Base-by-base conservation (phyloP, 164 flowering plant genomes). In the Pachysandra terminalis region DNA sequence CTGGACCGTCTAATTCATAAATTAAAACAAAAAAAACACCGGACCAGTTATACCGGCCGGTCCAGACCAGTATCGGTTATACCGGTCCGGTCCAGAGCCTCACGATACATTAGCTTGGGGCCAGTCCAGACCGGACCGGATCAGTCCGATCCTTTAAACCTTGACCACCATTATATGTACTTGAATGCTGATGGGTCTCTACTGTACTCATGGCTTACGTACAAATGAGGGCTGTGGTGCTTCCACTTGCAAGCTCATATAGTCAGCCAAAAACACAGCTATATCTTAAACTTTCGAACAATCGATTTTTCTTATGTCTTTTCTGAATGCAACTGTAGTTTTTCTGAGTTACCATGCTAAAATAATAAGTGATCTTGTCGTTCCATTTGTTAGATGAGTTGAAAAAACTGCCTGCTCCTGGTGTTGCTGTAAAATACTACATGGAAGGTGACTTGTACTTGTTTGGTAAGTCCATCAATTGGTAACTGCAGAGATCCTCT, bases 371-470 rank as follows among this genome's bases (percentile, higher is more conserved):
- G 24, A 45, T 65, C 58, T 19, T 35, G 17, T 49, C 61, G 48
- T 53, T 37, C 19, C 27, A 32, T 58, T 68, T 19, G 7, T 68
- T 67, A 90, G 98, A 89, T 73, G 88, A 89, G 64, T 76, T 96
- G 86, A 88, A 90, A 81, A 84, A 65, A 22, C 48, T 80, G 75
- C 97, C 98, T 64, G 90, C 99, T 7, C 84, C 97, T 19, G 93
- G 81, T 61, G 74, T 90, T 82, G 99, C 98, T 56, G 85, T 95
- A 8, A 86, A 84, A 71, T 95, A 92, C 83, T 95, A 92, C 77
- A 95, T 93, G 12, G 91, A 79, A 53, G 93, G 79, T 65, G 99
- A 95, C 78, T 72, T 95, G 73, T 95, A 95, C 79, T 72, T 95
- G 71, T 92, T 95, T 78, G 99, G 98, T 95, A 72, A 81, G 93